phyloP scores from a whole-genome alignment of 2,329 filamentous ascomycete species.

The Whalleya microplaca region DNA sequence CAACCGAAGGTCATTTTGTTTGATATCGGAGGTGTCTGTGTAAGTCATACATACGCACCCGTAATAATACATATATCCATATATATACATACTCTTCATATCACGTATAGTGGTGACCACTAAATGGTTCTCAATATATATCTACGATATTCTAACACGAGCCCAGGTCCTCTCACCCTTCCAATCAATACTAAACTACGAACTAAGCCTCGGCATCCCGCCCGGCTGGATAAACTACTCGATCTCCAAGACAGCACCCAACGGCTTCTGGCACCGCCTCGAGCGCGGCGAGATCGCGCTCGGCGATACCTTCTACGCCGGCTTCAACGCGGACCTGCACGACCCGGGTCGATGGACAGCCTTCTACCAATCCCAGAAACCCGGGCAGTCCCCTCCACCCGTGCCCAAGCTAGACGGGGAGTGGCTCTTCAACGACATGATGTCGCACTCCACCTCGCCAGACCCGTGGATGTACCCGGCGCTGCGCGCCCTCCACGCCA shows the following conservation, averaged over 20 bases:
- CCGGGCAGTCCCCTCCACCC: conserved; percentile 56
- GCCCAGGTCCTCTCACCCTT: conserved; percentile 87
- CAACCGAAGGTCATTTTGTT: conserved; percentile 81
- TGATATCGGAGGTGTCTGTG: conserved; percentile 95
- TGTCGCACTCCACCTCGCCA: conserved; percentile 68
- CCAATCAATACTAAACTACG: conserved; percentile 91
- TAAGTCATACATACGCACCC: conserved; percentile 56
- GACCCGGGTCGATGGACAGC: conserved; percentile 68
- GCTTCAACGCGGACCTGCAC: conserved; percentile 76
- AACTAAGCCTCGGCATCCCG: conserved; percentile 74
- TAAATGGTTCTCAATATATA: too few relatives aligned
- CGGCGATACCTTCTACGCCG: conserved; percentile 73
- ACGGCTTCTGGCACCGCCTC: conserved; percentile 85
- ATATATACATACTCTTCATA: conserved; percentile 4
- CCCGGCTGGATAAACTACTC: conserved; percentile 90
- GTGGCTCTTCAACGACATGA: conserved; percentile 89
- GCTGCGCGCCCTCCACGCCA: conserved; percentile 67
- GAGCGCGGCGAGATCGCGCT: conserved; percentile 83
- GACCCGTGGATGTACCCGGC: conserved; percentile 92
- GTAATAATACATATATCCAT: neutral
- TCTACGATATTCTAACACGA: conserved; percentile 25
- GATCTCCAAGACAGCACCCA: conserved; percentile 76
- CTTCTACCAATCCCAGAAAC: conserved; percentile 57
- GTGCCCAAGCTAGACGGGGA: conserved; percentile 77
- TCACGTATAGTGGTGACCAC: too few relatives aligned